Evolutionary conservation across 305 asterid species (phyloP).

Genomic region (Solanum hybrid): DNA sequence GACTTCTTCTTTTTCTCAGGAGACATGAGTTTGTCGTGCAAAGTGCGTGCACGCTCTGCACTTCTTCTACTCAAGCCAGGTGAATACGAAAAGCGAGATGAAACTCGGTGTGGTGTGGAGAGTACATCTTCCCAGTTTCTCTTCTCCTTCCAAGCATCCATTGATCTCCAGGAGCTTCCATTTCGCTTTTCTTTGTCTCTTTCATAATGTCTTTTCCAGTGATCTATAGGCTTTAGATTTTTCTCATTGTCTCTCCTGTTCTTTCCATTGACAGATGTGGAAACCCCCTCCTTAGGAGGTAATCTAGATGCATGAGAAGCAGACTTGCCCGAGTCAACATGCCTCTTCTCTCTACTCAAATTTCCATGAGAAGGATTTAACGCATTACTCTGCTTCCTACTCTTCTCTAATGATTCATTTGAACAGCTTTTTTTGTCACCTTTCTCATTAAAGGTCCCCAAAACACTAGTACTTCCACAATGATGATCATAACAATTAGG

Average conservation of each 20-base stretch:
- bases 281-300: constrained; percentile 37
- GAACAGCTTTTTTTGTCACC: constrained; percentile 18
- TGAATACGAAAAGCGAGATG: constrained; percentile 89
- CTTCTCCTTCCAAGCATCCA: constrained; percentile 99
- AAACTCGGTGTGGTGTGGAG: constrained; percentile 65
- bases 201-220: constrained; percentile 45
- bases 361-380: constrained; percentile 32
- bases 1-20: constrained; percentile 96
- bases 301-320: constrained; percentile 39
- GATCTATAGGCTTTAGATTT: constrained; percentile 42
- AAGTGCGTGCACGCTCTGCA: constrained; percentile 71
- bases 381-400: constrained; percentile 28
- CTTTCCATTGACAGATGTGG: constrained; percentile 31
- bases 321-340: constrained; percentile 28
- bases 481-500: constrained; percentile 33
- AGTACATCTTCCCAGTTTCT: constrained; percentile 98
- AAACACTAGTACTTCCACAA: constrained; percentile 25
- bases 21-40: constrained; percentile 97
- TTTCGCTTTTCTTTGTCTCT: constrained; percentile 71
- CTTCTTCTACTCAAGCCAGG: constrained; percentile 86
- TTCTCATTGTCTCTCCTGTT: constrained; percentile 56
- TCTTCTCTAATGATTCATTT: constrained; percentile 27
- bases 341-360: constrained; percentile 48
- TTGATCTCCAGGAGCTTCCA: constrained; percentile 49
- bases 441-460: constrained; percentile 24